A percentile compares a stretch with the other conserved stretches of the same genome.
phyloP scores from a whole-genome alignment of 1,284 basidiomycete genomes.

The Agaricales sp. region DNA sequence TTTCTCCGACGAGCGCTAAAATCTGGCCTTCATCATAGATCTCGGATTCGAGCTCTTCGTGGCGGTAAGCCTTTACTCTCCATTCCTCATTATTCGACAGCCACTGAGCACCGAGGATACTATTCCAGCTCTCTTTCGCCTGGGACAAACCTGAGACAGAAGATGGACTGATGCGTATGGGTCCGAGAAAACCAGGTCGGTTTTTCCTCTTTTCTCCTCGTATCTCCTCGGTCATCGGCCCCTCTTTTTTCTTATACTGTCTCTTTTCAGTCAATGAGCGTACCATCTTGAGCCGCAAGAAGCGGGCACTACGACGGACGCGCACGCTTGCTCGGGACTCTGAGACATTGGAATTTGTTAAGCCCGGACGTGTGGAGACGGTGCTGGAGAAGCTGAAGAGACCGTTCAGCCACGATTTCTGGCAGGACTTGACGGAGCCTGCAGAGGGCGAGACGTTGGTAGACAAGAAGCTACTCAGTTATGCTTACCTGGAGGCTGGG shows the following conservation, averaged over 20 bases:
- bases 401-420: conserved; percentile 49
- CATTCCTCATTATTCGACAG: not conserved
- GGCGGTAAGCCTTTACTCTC: conserved; percentile 30
- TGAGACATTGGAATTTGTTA: conserved; percentile 37
- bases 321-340: conserved; percentile 46
- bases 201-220: not conserved
- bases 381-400: conserved; percentile 29
- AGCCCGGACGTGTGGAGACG: conserved; percentile 29
- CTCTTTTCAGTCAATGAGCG: conserved; percentile 36
- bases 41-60: conserved; percentile 61
- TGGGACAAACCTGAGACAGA: conserved; percentile 60
- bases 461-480: conserved; percentile 52
- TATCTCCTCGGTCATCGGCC: not conserved
- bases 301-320: conserved; percentile 44
- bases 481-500: conserved; percentile 59
- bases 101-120: conserved; percentile 2
- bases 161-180: conserved; percentile 57
- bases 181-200: conserved; percentile 53
- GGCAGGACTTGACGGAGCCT: conserved; percentile 44
- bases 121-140: conserved; percentile 47
- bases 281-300: conserved; percentile 45
- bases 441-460: conserved; percentile 51
- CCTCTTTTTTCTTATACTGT: not conserved
- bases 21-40: conserved; percentile 25
- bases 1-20: not conserved